These are phyloP conservation scores for Ascochyta rabiei DNA, from an alignment of 2,329 filamentous ascomycete genomes.

Conservation along the genomic window DNA sequence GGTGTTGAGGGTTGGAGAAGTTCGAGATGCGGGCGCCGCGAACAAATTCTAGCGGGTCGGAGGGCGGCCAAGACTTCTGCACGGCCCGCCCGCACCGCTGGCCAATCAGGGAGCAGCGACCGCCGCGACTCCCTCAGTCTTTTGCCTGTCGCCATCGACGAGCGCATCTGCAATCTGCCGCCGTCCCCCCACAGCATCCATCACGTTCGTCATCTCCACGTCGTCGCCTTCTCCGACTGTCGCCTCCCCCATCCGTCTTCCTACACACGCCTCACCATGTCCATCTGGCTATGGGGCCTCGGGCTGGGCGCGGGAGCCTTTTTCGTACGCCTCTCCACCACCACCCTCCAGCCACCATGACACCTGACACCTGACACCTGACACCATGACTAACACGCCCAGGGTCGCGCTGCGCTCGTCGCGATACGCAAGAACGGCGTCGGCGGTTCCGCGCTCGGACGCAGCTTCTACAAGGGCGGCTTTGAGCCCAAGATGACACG, in stretches of 20 bases:
- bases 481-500: constrained; percentile 95
- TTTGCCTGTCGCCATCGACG: constrained; percentile 12
- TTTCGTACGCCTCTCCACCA: constrained; percentile 55
- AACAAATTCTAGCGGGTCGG: constrained; percentile 26
- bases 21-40: constrained; percentile 9
- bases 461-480: constrained; percentile 97
- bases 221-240: neutral
- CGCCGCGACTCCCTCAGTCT: constrained; percentile 30
- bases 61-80: constrained; percentile 26
- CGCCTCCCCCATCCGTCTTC: neutral
- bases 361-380: no score
- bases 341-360: neutral
- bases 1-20: constrained; percentile 17
- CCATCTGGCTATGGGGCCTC: constrained; percentile 63
- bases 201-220: neutral
- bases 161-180: neutral
- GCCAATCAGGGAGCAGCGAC: constrained; percentile 13
- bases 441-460: constrained; percentile 76
- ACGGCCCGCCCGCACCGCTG: constrained; percentile 7
- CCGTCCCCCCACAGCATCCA: constrained; percentile 9
- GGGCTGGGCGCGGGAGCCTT: constrained; percentile 71
- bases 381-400: constrained; percentile 7
- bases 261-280: constrained; percentile 54
- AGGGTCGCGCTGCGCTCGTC: constrained; percentile 92
- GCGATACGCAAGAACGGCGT: constrained; percentile 80